A percentile compares a stretch with the other conserved stretches of the same genome.
phyloP scores from a whole-genome alignment of 2,329 filamentous ascomycete genomes.

The Alternaria dauci region DNA sequence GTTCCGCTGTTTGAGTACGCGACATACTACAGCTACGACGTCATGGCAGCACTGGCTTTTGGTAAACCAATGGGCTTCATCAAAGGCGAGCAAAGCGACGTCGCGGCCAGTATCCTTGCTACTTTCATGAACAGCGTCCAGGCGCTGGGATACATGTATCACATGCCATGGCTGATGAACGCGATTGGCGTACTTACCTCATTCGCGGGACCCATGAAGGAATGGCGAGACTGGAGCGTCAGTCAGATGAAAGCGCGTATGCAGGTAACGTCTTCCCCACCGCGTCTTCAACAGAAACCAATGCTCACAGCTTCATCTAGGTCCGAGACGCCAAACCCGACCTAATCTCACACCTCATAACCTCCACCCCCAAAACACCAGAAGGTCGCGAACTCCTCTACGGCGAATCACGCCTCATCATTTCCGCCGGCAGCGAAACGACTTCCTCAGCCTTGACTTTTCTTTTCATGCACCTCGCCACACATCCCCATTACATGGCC shows the following conservation, averaged over 20 bases:
- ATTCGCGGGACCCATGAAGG: slow-evolving; percentile 36
- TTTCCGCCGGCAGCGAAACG: slow-evolving; percentile 54
- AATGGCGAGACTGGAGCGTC: slow-evolving; percentile 36
- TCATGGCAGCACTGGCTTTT: slow-evolving; percentile 58
- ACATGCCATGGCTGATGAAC: slow-evolving; percentile 43
- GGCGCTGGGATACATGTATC: slow-evolving; percentile 34
- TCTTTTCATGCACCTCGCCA: slow-evolving; percentile 52
- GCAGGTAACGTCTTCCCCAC: slow-evolving; percentile 18
- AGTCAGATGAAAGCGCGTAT: slow-evolving; percentile 33
- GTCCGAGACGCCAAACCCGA: slow-evolving; percentile 29
- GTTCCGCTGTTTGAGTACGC: slow-evolving; percentile 54
- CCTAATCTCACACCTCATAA: slow-evolving; percentile 36
- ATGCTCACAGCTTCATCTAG: slow-evolving; percentile 11
- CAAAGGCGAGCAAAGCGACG: slow-evolving; percentile 46
- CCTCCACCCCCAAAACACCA: slow-evolving; percentile 20
- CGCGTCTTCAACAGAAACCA: not conserved
- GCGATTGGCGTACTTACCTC: slow-evolving; percentile 27
- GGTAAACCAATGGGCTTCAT: slow-evolving; percentile 52
- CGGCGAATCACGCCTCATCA: slow-evolving; percentile 43
- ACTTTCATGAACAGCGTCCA: slow-evolving; percentile 43
- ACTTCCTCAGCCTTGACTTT: slow-evolving; percentile 63
- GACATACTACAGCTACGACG: slow-evolving; percentile 56
- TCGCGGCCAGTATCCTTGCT: slow-evolving; percentile 33
- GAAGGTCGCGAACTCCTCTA: slow-evolving; percentile 33
- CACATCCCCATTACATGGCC: slow-evolving; percentile 26